Base-by-base conservation (phyloP, 2,329 filamentous ascomycete species). In the Penicillium capsulatum region DNA sequence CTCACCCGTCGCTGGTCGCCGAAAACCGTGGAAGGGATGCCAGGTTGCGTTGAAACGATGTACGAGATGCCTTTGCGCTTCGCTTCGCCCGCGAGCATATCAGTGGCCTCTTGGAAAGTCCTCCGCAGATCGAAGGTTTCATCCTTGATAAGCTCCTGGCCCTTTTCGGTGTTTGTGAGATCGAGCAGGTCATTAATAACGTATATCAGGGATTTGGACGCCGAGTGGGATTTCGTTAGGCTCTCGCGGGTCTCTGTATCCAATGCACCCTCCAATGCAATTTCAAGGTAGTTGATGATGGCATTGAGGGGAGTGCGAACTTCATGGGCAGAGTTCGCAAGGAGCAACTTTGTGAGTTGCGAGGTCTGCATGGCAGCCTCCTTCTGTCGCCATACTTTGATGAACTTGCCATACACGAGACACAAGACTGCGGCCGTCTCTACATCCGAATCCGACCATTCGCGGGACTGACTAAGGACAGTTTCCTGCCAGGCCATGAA, bases 271-370 rank as follows among this genome's bases (percentile, higher is more conserved):
- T 95, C 89, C 1, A 95, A 68, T 0, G 89, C 89, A 48, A 95
- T 94, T 53, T 95, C 89, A 1, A 95, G 75, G 51, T 94, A 95
- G 54, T 95, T 95, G 64, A 95, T 94, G 55, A 95, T 94, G 11
- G 89, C 89, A 56, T 95, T 95, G 2, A 95, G 68, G 0, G 89
- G 89, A 0, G 89, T 95, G 34, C 90, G 82, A 7, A 95, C 87
- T 68, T 95, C 89, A 49, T 95, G 90, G 0, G 89, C 89, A 0
- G 88, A 94, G 50, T 95, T 94, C 3, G 88, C 86, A 15, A 95
- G 71, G 2, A 95, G 66, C 3, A 95, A 66, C 32, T 80, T 75
- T 0, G 87, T 94, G 2, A 95, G 71, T 44, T 90, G 84, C 51
- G 84, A 94, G 58, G 73, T 91, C 53, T 94, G 84, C 43, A 94